Evolutionary conservation across 306 rosid genomes (phyloP).

Genomic region (Trichosanthes cucumerina): DNA sequence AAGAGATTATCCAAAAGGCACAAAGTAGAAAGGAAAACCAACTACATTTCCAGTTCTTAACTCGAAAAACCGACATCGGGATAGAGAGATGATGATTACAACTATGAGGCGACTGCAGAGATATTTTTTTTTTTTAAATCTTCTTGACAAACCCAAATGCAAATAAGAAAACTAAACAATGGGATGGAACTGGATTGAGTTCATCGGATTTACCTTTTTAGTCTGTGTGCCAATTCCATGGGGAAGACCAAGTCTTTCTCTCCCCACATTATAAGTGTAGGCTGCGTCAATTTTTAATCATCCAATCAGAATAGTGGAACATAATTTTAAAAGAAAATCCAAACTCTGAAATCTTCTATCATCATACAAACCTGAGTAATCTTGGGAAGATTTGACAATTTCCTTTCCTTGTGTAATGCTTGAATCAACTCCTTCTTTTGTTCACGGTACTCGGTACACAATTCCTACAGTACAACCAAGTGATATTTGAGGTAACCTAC

Average conservation of each 20-base stretch:
- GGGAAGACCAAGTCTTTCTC: slow-evolving; percentile 76
- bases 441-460: slow-evolving; percentile 51
- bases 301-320: not conserved
- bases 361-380: slow-evolving; percentile 47
- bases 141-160: not conserved
- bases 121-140: not conserved
- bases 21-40: not conserved
- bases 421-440: slow-evolving; percentile 62
- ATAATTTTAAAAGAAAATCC: not conserved
- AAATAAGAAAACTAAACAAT: not conserved
- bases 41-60: not conserved
- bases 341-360: not conserved
- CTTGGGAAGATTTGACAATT: slow-evolving; percentile 65
- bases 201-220: slow-evolving; percentile 39
- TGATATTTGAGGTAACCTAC: not conserved
- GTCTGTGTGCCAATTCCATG: slow-evolving; percentile 69
- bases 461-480: slow-evolving; percentile 38
- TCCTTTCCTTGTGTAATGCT: slow-evolving; percentile 51
- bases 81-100: not conserved
- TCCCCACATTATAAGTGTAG: slow-evolving; percentile 78
- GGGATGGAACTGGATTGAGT: not conserved
- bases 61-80: not conserved
- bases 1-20: not conserved
- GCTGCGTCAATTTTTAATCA: slow-evolving; percentile 35
- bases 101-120: not conserved